Evolutionary conservation across 225 moss, liverwort and hornwort species (phyloP).

Genomic region (Bryoerythrophyllum caledonicum): DNA sequence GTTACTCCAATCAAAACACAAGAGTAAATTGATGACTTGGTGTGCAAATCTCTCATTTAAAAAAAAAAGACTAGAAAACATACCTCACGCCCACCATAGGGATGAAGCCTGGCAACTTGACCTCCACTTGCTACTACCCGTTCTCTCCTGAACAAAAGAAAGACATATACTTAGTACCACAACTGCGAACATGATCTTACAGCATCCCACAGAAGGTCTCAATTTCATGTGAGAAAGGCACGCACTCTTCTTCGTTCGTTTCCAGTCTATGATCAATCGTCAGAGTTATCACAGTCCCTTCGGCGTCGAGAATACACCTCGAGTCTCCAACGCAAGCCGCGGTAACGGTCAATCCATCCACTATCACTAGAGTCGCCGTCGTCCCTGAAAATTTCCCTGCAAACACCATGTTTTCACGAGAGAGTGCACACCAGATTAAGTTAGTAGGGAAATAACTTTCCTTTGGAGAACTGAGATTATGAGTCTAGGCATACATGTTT

Average conservation of each 20-base stretch:
- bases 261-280: slow-evolving; percentile 92
- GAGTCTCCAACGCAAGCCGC: slow-evolving; percentile 91
- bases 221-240: not conserved
- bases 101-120: slow-evolving; percentile 66
- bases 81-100: slow-evolving; percentile 59
- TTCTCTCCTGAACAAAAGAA: slow-evolving; percentile 38
- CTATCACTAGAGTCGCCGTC: slow-evolving; percentile 80
- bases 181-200: not conserved
- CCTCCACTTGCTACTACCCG: slow-evolving; percentile 82
- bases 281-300: slow-evolving; percentile 54
- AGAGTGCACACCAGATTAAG: not conserved
- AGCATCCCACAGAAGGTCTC: not conserved
- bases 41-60: too few species aligned
- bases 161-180: not conserved
- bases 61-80: too few species aligned
- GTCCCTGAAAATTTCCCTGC: slow-evolving; percentile 75
- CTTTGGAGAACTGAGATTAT: too few species aligned
- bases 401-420: not conserved
- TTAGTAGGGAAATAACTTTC: too few species aligned
- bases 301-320: slow-evolving; percentile 69
- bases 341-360: slow-evolving; percentile 80
- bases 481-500: too few species aligned
- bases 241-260: slow-evolving; percentile 73
- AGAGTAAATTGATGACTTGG: not conserved
- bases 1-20: not conserved